These are phyloP conservation scores for Clausena lansium DNA, from an alignment of 345 rosid species.

Conservation along the genomic window DNA sequence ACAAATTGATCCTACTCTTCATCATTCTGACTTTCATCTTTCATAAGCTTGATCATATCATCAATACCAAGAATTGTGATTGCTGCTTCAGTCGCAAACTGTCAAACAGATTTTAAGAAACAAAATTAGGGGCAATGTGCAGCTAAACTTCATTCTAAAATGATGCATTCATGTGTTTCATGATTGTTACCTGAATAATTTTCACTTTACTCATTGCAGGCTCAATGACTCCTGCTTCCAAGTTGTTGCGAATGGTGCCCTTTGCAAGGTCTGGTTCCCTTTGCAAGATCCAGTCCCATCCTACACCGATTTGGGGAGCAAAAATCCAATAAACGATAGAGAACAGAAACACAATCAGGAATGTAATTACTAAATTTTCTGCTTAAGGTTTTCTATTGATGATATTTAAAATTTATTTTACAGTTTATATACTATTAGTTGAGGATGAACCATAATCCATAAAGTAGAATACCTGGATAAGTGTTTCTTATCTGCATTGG, in stretches of 20 bases:
- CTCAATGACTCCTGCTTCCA: slow-evolving; percentile 97
- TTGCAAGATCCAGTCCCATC: slow-evolving; percentile 88
- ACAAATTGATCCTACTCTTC: slow-evolving; percentile 27
- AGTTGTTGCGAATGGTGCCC: slow-evolving; percentile 84
- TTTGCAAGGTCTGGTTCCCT: slow-evolving; percentile 84
- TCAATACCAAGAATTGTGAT: slow-evolving; percentile 90
- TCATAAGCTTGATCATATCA: slow-evolving; percentile 92
- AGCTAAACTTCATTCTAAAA: neutral
- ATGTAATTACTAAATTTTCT: neutral
- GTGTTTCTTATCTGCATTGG: slow-evolving; percentile 89
- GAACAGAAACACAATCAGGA: neutral
- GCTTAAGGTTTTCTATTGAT: neutral
- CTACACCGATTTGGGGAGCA: slow-evolving; percentile 38
- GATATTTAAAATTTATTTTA: neutral
- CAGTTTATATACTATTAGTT: neutral
- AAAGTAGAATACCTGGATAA: slow-evolving; percentile 56
- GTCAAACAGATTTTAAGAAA: slow-evolving; percentile 7
- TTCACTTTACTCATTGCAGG: slow-evolving; percentile 99
- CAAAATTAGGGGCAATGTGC: neutral
- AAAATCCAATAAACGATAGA: neutral
- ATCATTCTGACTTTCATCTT: slow-evolving; percentile 80
- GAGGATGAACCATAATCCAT: neutral
- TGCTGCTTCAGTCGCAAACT: slow-evolving; percentile 99
- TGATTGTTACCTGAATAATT: slow-evolving; percentile 72
- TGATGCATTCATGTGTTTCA: neutral